Evolutionary conservation across 139 green algal genomes (phyloP).

Genomic region (Gonium pectorale): DNA sequence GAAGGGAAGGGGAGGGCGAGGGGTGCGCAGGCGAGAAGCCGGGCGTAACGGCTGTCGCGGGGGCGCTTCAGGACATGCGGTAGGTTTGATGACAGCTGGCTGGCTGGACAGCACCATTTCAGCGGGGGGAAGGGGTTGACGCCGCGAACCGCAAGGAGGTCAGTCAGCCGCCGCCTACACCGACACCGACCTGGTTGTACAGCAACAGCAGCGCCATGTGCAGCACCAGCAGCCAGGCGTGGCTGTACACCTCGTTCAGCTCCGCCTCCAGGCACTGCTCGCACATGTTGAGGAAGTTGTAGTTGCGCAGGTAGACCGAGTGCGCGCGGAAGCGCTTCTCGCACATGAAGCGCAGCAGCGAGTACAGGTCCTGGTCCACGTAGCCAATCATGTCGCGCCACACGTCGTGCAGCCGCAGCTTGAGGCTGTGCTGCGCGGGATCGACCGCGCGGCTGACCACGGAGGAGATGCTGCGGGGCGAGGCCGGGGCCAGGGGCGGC

Average conservation of each 20-base stretch:
- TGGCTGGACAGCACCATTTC: too few relatives aligned
- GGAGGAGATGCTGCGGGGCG: slow-evolving; percentile 21
- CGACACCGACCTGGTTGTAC: slow-evolving; percentile 26
- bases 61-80: too few relatives aligned
- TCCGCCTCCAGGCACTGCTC: slow-evolving; percentile 47
- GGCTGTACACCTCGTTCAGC: slow-evolving; percentile 45
- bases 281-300: slow-evolving; percentile 49
- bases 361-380: slow-evolving; percentile 42
- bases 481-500: neutral
- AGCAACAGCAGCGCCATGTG: slow-evolving; percentile 45
- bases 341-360: slow-evolving; percentile 46
- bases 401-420: neutral
- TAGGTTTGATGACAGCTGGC: too few relatives aligned
- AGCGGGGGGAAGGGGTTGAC: too few relatives aligned
- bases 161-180: too few relatives aligned
- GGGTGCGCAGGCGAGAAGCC: too few relatives aligned
- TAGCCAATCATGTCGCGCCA: slow-evolving; percentile 26
- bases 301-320: slow-evolving; percentile 33
- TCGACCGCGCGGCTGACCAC: neutral
- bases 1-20: too few relatives aligned
- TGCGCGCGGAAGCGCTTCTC: slow-evolving; percentile 47
- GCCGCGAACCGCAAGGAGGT: too few relatives aligned
- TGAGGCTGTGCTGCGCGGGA: neutral
- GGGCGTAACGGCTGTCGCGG: too few relatives aligned
- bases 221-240: slow-evolving; percentile 49